Base-by-base conservation (phyloP, 257 asterid genomes). In the Solanum pimpinellifolium region DNA sequence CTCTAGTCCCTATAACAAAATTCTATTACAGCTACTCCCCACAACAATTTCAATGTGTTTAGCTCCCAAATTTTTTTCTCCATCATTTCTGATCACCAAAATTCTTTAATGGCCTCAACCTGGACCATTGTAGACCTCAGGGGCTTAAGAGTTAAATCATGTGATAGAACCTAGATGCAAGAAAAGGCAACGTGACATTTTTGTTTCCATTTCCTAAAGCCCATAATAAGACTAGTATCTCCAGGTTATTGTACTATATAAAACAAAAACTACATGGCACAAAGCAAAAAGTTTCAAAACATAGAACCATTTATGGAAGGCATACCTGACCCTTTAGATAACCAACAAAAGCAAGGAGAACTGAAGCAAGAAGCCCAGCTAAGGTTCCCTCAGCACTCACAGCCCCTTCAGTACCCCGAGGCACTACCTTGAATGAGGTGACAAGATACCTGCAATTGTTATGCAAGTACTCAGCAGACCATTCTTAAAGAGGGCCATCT, bases 351-450 rank as follows among this genome's bases (percentile, higher is more conserved):
- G 99, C 98, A 88, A 97, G 98, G 87, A 95, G 94, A 89, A 93
- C 52, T 14, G 99, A 95, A 85, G 99, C 98, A 35, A 94, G 80
- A 83, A 97, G 86, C 86, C 99, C 99, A 62, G 98, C 95, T 20
- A 94, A 70, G 86, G 99, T 95, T 89, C 99, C 99, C 91, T 97
- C 99, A 75, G 93, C 85, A 88, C 99, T 97, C 83, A 97, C 94
- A 16, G 99, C 99, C 86, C 99, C 99, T 93, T 97, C 99, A 7
- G 99, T 95, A 84, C 99, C 99, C 91, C 98, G 88, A 3, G 99
- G 99, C 41, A 97, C 99, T 87, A 91, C 92, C 94, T 95, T 97
- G 90, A 97, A 96, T 10, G 99, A 91, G n/a, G 99, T 97, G 88
- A 94, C 96, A 52, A 95, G 92, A 86, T 97, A 97, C 76, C 99